Base-by-base conservation (phyloP, 108 stramenopile genomes). In the Aurantiochytrium sp. region DNA sequence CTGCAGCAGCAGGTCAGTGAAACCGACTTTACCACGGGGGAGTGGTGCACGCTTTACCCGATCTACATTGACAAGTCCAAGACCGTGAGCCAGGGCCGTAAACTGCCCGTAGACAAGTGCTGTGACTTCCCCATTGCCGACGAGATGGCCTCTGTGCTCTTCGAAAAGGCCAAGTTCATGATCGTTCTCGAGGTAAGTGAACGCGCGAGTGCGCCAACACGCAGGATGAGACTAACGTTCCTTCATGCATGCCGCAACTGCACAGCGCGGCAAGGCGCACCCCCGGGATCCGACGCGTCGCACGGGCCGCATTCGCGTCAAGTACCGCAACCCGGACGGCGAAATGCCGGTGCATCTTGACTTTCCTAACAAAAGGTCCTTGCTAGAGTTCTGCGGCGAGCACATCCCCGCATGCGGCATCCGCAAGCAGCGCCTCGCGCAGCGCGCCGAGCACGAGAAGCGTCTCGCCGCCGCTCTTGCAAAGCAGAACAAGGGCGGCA, bases 301-400 rank as follows among this genome's bases (percentile, higher is more conserved):
- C 39, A 81, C 45, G n/a, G 73, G 73, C 27, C 73, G 73, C 73
- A n/a, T 81, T 17, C 39, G 73, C 42, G 73, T 81, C 73, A 81
- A 81, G 73, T 81, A 81, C 45, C 39, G 45, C 42, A 81, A 81
- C 27, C 2, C 34, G 6, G 73, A 81, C 45, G 24, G 73, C 24
- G 42, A 65, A 34, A 65, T 81, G 19, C 42, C 45, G 36, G 73
- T 27, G 36, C 39, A 81, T 48, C 45, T 48, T n/a, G 39, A 48
- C 42, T 81, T 48, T 48, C 73, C 73, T 12, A 81, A 12, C 15
- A 81, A 81, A n/a, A 12, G n/a, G 32, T 41, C 73, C 17, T 24
- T 81, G 21, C 32, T 81, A 24, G 30, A 48, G 30, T 48, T 27
- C 12, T 81, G 73, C 30, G 73, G 24, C 12, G 36, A 81, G 73